phyloP scores from a whole-genome alignment of 139 green algal species.

The Chlamydomonas sp. region DNA sequence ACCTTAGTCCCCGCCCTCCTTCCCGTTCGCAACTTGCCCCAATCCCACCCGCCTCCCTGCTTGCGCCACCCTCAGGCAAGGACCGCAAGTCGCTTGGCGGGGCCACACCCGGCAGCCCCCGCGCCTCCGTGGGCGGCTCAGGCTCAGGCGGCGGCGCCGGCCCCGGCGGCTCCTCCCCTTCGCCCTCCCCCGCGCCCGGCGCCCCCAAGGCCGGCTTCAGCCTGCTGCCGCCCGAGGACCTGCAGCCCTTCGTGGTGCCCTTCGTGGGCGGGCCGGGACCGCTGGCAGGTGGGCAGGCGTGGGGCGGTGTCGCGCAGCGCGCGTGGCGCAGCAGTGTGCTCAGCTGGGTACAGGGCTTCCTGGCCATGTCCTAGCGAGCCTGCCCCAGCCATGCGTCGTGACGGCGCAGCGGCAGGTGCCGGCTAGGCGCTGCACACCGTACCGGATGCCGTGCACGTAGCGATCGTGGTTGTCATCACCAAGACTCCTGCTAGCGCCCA shows the following conservation, averaged over 20 bases:
- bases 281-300: slow-evolving; percentile 21
- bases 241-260: slow-evolving; percentile 89
- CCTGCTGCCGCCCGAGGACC: slow-evolving; percentile 82
- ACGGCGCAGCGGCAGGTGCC: not conserved
- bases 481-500: too few species aligned
- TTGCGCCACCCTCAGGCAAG: slow-evolving; percentile 9
- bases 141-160: slow-evolving; percentile 4
- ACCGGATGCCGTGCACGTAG: not conserved
- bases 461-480: too few species aligned
- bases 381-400: too few species aligned
- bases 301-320: too few species aligned
- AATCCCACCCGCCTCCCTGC: too few species aligned
- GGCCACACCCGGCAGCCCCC: slow-evolving; percentile 5
- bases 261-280: slow-evolving; percentile 68
- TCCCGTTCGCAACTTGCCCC: too few species aligned
- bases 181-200: not conserved
- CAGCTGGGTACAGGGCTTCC: too few species aligned
- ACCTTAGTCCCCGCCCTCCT: too few species aligned
- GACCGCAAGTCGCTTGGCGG: slow-evolving; percentile 36
- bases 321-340: too few species aligned
- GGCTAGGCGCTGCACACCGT: too few species aligned
- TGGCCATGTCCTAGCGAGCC: too few species aligned
- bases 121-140: not conserved
- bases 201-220: slow-evolving; percentile 30
- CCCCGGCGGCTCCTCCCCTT: slow-evolving; percentile 10